phyloP scores from a whole-genome alignment of 2,329 filamentous ascomycete species.

The Pleomassaria siparia region DNA sequence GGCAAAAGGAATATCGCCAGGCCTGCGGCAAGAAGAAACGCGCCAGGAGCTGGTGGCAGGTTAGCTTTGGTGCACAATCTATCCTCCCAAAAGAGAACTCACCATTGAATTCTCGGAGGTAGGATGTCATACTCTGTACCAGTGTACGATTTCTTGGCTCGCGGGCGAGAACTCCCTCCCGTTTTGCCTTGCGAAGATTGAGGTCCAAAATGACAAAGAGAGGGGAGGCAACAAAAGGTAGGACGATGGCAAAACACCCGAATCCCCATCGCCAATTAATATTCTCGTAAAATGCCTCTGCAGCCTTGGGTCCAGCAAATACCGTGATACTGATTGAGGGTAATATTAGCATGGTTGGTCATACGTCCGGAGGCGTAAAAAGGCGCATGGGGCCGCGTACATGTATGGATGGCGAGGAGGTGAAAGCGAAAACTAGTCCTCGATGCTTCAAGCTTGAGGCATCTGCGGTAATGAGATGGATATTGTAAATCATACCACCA shows the following conservation, averaged over 20 bases:
- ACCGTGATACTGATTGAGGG: too few species aligned
- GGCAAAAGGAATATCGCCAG: constrained; percentile 67
- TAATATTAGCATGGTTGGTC: too few species aligned
- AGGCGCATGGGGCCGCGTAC: too few species aligned
- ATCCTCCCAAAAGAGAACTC: constrained; percentile 38
- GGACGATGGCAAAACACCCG: constrained; percentile 64
- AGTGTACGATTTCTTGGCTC: constrained; percentile 49
- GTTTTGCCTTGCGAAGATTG: constrained; percentile 62
- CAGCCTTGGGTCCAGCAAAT: constrained; percentile 29
- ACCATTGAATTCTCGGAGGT: constrained; percentile 63
- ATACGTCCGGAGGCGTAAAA: too few species aligned
- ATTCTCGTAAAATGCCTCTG: constrained; percentile 49
- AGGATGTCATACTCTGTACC: constrained; percentile 53
- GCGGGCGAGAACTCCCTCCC: constrained; percentile 51
- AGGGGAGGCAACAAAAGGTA: constrained; percentile 60
- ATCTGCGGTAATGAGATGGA: constrained; percentile 67
- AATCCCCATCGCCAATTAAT: constrained; percentile 66
- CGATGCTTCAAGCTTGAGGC: constrained; percentile 64
- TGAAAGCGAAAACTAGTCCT: constrained; percentile 59
- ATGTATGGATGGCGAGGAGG: constrained; percentile 17
- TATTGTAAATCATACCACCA: constrained; percentile 59
- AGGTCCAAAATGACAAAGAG: constrained; percentile 57
- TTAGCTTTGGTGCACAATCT: constrained; percentile 23
- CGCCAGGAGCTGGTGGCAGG: constrained; percentile 48
- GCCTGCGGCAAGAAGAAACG: constrained; percentile 61